Evolutionary conservation across 768 basidiomycete genomes (phyloP).

Genomic region (Chlorophyllum brunneum): DNA sequence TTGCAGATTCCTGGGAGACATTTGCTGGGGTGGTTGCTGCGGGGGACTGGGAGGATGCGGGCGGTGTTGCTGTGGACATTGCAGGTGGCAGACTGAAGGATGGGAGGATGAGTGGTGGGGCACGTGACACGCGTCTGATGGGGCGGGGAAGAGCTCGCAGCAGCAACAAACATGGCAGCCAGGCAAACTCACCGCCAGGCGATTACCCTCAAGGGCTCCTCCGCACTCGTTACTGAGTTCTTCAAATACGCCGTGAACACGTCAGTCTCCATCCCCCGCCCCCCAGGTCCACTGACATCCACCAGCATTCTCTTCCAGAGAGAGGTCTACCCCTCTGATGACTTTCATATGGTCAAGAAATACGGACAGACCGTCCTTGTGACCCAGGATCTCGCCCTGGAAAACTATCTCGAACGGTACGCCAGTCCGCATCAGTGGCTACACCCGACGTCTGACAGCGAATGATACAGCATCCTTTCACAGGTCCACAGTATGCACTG

Average conservation of each 20-base stretch:
- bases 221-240: constrained; percentile 92
- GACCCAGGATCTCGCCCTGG: constrained; percentile 88
- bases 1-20: constrained; percentile 31
- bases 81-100: not conserved
- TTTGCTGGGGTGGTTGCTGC: constrained; percentile 44
- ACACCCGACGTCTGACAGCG: constrained; percentile 4
- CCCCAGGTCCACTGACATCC: constrained; percentile 11
- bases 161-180: constrained; percentile 28
- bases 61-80: constrained; percentile 50
- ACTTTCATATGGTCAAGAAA: constrained; percentile 99
- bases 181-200: constrained; percentile 62
- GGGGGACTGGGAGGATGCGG: constrained; percentile 47
- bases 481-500: constrained; percentile 82
- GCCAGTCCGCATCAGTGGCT: constrained; percentile 9
- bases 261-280: constrained; percentile 40
- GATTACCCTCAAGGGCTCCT: constrained; percentile 95
- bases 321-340: constrained; percentile 95
- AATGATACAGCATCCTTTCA: constrained; percentile 64
- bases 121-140: constrained; percentile 30
- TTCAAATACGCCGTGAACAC: constrained; percentile 99
- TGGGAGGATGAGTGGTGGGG: not conserved
- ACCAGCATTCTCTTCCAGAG: constrained; percentile 91
- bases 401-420: constrained; percentile 88
- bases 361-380: constrained; percentile 95
- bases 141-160: not conserved